Evolutionary conservation across 768 basidiomycete species (phyloP), one percentile per base, ranked within the genome.

Genomic region (Leccinum boreale): DNA sequence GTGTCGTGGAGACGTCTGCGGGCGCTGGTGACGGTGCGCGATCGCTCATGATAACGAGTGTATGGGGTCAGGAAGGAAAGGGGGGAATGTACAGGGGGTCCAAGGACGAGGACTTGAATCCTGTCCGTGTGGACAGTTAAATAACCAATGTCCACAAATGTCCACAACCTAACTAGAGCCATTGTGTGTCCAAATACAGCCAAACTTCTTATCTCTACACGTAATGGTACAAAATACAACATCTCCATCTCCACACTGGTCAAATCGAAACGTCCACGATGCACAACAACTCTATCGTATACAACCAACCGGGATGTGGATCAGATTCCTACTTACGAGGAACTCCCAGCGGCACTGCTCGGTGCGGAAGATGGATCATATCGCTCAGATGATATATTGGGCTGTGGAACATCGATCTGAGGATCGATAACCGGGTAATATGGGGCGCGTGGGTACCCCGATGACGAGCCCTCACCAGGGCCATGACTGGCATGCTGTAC

Each of bases 341-440:
- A 57, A 9, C 57, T 50, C 47, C 56, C 36, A 8, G 58, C 44
- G 4, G 51, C 24, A 47, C 56, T 47, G 15, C 50, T 51, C 48
- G 61, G 65, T 35, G 52, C 52, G 29, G 62, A 65, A 1, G 70
- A 65, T 17, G 62, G 65, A 51, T 72, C 69, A 47, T 72, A 74
- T 19, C 71, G 69, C 57, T 73, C 71, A 35, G 71, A 73, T 4
- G 71, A 73, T 24, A 73, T 62, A n/a, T 74, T 71, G 14, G 61
- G 62, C 33, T 70, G 70, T 35, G 70, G 62, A 50, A 66, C 42
- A 23, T 69, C 68, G 29, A 74, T 71, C 57, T 69, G 71, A 17
- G 77, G 75, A 60, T 78, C 77, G 50, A 78, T 76, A 14, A 72
- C 70, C 1, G 77, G 74, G 58, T 75, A 78, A 56, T 78, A 78